Base-by-base conservation (phyloP, 1,284 basidiomycete species). In the Cutaneotrichosporon sp. region DNA sequence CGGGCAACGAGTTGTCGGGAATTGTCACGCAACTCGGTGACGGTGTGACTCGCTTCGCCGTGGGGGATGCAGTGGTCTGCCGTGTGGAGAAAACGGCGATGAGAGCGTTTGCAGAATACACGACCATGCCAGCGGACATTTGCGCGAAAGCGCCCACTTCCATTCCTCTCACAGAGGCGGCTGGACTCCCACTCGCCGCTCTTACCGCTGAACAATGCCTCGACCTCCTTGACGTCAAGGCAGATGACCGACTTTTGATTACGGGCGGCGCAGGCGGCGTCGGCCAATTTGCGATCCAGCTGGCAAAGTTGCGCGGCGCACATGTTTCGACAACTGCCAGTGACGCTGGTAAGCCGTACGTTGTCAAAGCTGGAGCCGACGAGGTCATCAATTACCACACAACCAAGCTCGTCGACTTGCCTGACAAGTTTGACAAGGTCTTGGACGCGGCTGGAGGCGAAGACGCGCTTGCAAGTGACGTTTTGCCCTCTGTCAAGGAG, bases 1-100 rank as follows among this genome's bases (percentile, higher is more conserved):
- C 55, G 7, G 67, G 65, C 34, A 64, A 63, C 58, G 67, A 86
- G 72, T 83, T 82, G 61, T 76, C 76, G 11, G 85, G 85, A 14
- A 71, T 68, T 0, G 78, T 85, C 64, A 79, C 76, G 22, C 70
- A 73, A 36, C 63, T 83, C 38, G 83, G 65, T 22, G 55, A 22
- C n/a, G 59, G 52, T 50, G 66, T 65, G 2, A 42, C 58, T 2
- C 4, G 6, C 10, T 67, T 69, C 34, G 26, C 38, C 1, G 74
- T 81, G n/a, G 85, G 85, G 5, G 82, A 84, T 65, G 74, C 79
- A 9, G 81, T 85, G 11, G 80, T 82, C 9, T 82, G 80, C 10
- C 79, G 81, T 57, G 80, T 84, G 7, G 80, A 81, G 65, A 72
- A 81, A 70, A 74, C 57, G 14, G 56, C 64, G 46, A 66, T 67